Percentiles rank a stretch among this genome's conserved stretches.
Conservation (phyloP, 805 yeast species). For the Dipodascus albidus region DNA sequence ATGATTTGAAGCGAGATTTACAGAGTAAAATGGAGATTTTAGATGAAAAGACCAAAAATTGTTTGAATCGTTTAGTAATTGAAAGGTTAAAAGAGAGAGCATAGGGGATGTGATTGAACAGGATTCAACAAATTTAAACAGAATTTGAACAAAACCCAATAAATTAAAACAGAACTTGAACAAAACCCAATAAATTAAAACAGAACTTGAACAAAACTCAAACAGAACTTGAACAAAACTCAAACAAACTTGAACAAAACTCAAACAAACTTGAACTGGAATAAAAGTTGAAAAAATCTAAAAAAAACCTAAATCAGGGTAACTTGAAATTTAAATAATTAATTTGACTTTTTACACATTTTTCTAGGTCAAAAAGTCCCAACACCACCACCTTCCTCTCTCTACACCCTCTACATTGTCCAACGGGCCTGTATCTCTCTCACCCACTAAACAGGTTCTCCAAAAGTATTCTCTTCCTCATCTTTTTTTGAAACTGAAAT, state of each 20-base stretch:
- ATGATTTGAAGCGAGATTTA: conserved; percentile 31
- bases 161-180: too few species aligned
- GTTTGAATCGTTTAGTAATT: background rate
- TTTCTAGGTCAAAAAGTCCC: background rate
- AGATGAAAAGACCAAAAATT: conserved; percentile 31
- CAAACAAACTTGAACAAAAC: too few species aligned
- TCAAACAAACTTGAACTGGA: too few species aligned
- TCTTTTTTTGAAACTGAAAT: background rate
- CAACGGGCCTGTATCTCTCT: background rate
- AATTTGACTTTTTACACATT: background rate
- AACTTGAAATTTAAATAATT: background rate
- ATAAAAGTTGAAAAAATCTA: too few species aligned
- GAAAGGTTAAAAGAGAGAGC: too few species aligned
- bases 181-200: too few species aligned
- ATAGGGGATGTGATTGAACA: too few species aligned
- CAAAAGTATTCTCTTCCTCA: background rate
- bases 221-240: too few species aligned
- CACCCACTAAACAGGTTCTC: background rate
- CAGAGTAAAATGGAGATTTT: conserved; percentile 28
- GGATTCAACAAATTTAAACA: too few species aligned
- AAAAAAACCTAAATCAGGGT: background rate
- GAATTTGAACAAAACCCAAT: too few species aligned
- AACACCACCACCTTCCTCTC: background rate
- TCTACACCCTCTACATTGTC: background rate
- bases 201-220: too few species aligned